Base-by-base conservation (phyloP, 1,139 yeast species). In the Debaryomyces singareniensis region DNA sequence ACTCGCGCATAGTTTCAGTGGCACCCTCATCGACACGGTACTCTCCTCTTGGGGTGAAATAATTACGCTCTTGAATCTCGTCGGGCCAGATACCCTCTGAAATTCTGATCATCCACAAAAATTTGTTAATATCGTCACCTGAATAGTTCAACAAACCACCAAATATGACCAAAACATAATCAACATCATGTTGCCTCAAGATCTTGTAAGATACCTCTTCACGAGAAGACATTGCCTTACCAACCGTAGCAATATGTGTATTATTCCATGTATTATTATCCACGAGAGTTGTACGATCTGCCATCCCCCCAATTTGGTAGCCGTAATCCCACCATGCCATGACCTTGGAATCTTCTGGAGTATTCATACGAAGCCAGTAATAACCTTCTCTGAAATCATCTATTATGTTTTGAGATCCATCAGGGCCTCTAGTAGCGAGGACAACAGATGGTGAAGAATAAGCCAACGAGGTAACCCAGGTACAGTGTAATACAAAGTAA, bases 251-350 rank as follows among this genome's bases (percentile, higher is more conserved):
- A 60, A 93, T 93, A 55, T 93, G 99, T 4, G 99, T 93, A 64
- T 93, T 93, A 57, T 93, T 93, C 99, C 99, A 93, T 7, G 99
- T 93, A 60, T 93, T 93, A 71, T 93, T 93, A 58, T 93, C 99
- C 26, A 93, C 99, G 44, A 93, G 71, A 4, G 99, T 93, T 41
- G 98, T 91, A 55, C 98, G 78, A 60, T 93, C 98, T 27, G 98
- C 98, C 97, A 93, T 91, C 38, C 99, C 99, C 45, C 98, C 98
- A 50, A 93, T 93, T 62, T 93, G 99, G 60, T 93, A 93, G 33
- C 99, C 99, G 54, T 93, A 93, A 68, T 93, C 99, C 99, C 99
- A 93, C 99, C 99, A 93, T 5, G 97, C 83, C 83, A 93, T 86
- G 40, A 93, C 82, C 58, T 85, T 87, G 29, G 96, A 83, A 53